These are phyloP conservation scores for Lactarius hatsudake DNA, from an alignment of 768 basidiomycete genomes.

Conservation along the genomic window DNA sequence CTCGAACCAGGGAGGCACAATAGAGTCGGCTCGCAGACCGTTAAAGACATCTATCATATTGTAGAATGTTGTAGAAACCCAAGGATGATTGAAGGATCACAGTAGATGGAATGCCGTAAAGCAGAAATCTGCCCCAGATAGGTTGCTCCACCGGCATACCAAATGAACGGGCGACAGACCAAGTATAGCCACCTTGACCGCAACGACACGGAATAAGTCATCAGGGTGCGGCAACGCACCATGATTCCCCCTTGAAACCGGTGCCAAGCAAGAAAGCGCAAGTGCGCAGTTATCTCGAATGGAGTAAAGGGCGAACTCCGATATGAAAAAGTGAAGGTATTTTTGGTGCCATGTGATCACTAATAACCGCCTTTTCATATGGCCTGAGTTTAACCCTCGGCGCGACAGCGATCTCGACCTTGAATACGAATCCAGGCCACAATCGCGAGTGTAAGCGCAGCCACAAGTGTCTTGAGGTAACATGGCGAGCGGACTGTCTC, in stretches of 20 bases:
- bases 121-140: background rate
- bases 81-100: too few species aligned
- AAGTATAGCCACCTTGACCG: background rate
- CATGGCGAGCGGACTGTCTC: background rate
- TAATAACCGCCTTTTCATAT: background rate
- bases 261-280: background rate
- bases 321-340: background rate
- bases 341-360: background rate
- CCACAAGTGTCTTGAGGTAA: background rate
- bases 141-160: background rate
- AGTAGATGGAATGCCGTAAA: background rate
- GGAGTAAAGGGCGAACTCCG: constrained; percentile 1
- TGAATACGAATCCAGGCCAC: background rate
- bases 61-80: background rate
- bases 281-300: background rate
- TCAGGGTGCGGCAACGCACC: background rate
- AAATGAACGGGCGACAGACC: background rate
- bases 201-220: background rate
- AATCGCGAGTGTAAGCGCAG: background rate
- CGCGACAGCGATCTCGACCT: background rate
- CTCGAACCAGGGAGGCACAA: background rate
- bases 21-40: background rate
- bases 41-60: background rate
- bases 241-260: background rate
- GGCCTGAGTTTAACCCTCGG: background rate